Base-by-base conservation (phyloP, 1,139 yeast genomes). In the Saccharomyces pastorianus region DNA sequence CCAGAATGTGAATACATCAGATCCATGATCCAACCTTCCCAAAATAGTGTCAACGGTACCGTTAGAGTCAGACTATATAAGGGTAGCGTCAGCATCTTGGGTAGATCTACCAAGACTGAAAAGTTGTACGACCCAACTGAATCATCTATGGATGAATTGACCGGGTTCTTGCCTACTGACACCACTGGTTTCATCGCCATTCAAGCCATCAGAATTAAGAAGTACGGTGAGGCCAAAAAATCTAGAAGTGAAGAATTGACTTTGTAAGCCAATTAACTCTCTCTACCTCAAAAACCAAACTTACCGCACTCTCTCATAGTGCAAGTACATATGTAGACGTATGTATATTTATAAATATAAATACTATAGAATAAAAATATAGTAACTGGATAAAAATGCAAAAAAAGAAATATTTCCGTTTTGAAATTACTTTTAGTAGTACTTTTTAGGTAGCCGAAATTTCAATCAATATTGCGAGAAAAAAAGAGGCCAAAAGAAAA, bases 1-100 rank as follows among this genome's bases (percentile, higher is more conserved):
- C 99, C 99, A 70, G 98, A 93, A 79, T 89, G 97, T 75, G 98
- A 93, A 75, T 93, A 85, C 72, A 85, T 89, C 69, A 86, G 97
- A 77, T 75, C 93, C 29, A 87, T 90, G 90, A 93, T 93, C 66
- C 82, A 81, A 58, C 96, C 97, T 57, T 91, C 99, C 51, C 99
- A 93, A 77, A 82, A 78, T 65, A 86, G 96, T 54, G 98, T 93
- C 67, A 93, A 93, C 71, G 99, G 99, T 76, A 86, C 84, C 64
- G 99, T 93, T 64, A 87, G 98, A 79, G 85, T 91, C 59, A 81
- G 91, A 71, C 84, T 88, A 62, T 93, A 93, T 84, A 93, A 93
- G 82, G 99, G 99, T 64, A 77, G 83, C 58, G 76, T 90, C 65
- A 76, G 78, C 55, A 82, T 93, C 61, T 81, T 91, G 70, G 99